These are phyloP conservation scores for Plenodomus biglobosus DNA, from an alignment of 2,329 filamentous ascomycete genomes.

Conservation along the genomic window DNA sequence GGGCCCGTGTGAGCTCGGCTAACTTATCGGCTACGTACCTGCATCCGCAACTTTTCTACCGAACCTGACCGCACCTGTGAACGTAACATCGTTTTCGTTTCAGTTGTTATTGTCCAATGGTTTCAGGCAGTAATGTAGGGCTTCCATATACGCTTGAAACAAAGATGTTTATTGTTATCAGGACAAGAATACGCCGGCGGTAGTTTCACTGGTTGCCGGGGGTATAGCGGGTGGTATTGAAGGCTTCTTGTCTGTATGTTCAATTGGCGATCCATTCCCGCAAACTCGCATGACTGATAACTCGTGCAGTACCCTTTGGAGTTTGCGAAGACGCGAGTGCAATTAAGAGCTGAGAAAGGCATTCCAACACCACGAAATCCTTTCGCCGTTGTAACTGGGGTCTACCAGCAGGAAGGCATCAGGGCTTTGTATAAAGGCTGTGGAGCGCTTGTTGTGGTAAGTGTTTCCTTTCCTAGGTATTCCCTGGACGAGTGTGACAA, in stretches of 20 bases:
- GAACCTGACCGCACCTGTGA: slow-evolving; percentile 5
- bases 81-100: slow-evolving; percentile 1
- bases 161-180: slow-evolving; percentile 12
- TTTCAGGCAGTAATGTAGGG: slow-evolving; percentile 34
- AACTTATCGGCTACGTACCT: slow-evolving; percentile 1
- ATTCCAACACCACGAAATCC: slow-evolving; percentile 57
- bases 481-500: neutral
- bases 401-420: slow-evolving; percentile 59
- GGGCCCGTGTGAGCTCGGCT: neutral
- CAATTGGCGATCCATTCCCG: neutral
- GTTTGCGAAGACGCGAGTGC: slow-evolving; percentile 66
- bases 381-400: slow-evolving; percentile 57
- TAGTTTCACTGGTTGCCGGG: slow-evolving; percentile 44
- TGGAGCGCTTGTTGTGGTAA: slow-evolving; percentile 57
- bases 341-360: slow-evolving; percentile 53
- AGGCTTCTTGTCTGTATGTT: slow-evolving; percentile 40
- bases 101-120: slow-evolving; percentile 22
- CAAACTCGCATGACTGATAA: slow-evolving; percentile 11
- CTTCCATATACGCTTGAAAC: neutral
- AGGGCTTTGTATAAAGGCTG: slow-evolving; percentile 65
- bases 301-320: slow-evolving; percentile 60
- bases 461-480: slow-evolving; percentile 5
- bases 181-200: slow-evolving; percentile 42
- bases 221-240: slow-evolving; percentile 46
- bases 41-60: slow-evolving; percentile 6